phyloP scores from a whole-genome alignment of 2,329 filamentous ascomycete species.

The Epichloe uncinata region DNA sequence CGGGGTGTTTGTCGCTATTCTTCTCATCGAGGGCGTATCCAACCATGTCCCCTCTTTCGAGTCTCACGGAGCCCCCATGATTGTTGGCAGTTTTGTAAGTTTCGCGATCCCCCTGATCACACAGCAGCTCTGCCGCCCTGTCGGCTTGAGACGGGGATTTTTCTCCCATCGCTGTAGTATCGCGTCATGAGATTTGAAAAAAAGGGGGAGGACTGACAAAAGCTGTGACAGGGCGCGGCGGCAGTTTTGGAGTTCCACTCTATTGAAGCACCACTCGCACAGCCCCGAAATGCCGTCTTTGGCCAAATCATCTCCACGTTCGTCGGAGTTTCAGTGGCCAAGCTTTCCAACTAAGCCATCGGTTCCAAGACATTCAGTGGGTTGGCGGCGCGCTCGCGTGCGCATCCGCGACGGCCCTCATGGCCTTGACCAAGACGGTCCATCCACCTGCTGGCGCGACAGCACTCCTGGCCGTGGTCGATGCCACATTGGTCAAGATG shows the following conservation, averaged over 20 bases:
- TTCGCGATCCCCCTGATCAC: neutral
- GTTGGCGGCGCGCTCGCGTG: slow-evolving; percentile 53
- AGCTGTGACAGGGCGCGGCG: slow-evolving; percentile 48
- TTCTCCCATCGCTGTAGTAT: too few relatives aligned
- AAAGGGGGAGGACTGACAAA: neutral
- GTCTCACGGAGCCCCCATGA: slow-evolving; percentile 38
- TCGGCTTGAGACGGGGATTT: too few relatives aligned
- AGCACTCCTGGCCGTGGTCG: slow-evolving; percentile 52
- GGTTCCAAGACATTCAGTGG: slow-evolving; percentile 42
- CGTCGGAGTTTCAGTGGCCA: slow-evolving; percentile 47
- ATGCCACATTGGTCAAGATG: slow-evolving; percentile 36
- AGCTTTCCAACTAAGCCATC: slow-evolving; percentile 45
- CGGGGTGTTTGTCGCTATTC: slow-evolving; percentile 48
- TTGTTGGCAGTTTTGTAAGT: slow-evolving; percentile 60
- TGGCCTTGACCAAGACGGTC: slow-evolving; percentile 58
- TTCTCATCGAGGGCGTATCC: slow-evolving; percentile 44
- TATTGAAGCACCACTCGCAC: slow-evolving; percentile 58
- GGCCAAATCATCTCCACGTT: slow-evolving; percentile 52
- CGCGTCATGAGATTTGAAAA: neutral
- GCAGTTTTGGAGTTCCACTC: slow-evolving; percentile 64
- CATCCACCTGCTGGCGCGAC: slow-evolving; percentile 67
- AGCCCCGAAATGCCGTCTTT: slow-evolving; percentile 55
- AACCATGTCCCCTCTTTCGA: slow-evolving; percentile 40
- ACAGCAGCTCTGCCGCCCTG: too few relatives aligned
- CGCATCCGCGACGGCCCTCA: slow-evolving; percentile 46